Conservation (phyloP, 2,329 filamentous ascomycete species). For the Septoria linicola region DNA sequence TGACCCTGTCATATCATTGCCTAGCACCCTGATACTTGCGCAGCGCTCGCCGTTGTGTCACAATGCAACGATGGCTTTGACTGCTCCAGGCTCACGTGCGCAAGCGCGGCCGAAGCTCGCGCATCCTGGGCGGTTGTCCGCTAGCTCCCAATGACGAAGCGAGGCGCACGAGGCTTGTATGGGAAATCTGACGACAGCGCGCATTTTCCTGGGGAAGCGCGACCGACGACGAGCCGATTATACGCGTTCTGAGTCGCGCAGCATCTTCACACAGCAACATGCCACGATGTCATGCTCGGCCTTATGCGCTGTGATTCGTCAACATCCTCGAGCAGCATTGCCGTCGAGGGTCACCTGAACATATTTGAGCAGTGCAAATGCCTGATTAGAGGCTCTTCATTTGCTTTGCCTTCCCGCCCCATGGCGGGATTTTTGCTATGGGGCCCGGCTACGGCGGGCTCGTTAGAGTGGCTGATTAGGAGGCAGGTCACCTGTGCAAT, state of each 20-base stretch:
- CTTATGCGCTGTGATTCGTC: background rate
- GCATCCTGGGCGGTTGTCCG: background rate
- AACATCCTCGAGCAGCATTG: background rate
- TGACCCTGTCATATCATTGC: too few relatives aligned
- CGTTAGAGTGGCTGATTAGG: constrained; percentile 12
- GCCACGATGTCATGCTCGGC: too few relatives aligned
- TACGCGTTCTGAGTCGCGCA: background rate
- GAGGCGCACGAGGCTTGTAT: constrained; percentile 8
- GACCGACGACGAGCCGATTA: constrained; percentile 15
- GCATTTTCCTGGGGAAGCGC: constrained; percentile 10
- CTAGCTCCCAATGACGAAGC: constrained; percentile 3
- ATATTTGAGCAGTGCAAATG: background rate
- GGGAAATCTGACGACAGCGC: constrained; percentile 18
- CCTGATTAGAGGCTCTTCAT: constrained; percentile 14
- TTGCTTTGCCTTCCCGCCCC: constrained; percentile 18
- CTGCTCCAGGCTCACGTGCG: constrained; percentile 8
- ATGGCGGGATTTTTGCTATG: constrained; percentile 2
- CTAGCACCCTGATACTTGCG: background rate
- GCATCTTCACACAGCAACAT: too few relatives aligned
- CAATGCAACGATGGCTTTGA: background rate
- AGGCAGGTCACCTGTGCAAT: constrained; percentile 25
- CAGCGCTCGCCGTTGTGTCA: constrained; percentile 1
- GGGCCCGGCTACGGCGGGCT: constrained; percentile 16
- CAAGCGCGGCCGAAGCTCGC: constrained; percentile 4
- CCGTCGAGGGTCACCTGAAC: background rate